Evolutionary conservation across 306 rosid genomes (phyloP), one percentile per base, ranked within the genome.

Genomic region (Quercus suber): DNA sequence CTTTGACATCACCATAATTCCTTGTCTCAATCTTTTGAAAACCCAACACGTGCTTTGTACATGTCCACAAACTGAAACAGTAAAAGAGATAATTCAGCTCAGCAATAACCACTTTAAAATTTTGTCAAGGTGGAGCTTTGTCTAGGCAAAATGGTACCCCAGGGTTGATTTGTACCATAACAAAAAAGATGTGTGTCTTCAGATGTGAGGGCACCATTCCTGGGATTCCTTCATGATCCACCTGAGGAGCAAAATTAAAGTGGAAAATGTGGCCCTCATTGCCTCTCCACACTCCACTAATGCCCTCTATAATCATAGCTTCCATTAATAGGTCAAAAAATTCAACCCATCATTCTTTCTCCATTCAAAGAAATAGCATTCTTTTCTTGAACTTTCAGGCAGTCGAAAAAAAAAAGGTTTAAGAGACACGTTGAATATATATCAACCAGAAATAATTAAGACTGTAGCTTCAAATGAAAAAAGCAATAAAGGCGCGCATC

Each of bases 231-330:
- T 70, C 20, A 27, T 41, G 27, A 18, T 51, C 73, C 61, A 71
- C 58, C 67, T 52, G 74, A 64, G 83, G 57, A 79, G 45, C 57
- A 73, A 55, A 31, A 33, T 41, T 55, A 73, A 80, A 73, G 78
- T 73, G 45, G 78, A 55, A 73, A 30, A 19, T 12, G 65, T 79
- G 78, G 75, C 60, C 74, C 71, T 76, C 74, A 63, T 9, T 3
- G 25, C 71, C 60, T 31, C 65, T 17, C 68, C 25, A 51, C 83
- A 56, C 73, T 61, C 83, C 78, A 79, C 64, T 73, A 63, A 63
- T 60, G 56, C 68, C 74, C 68, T 23, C 55, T 55, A 53, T 56
- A 74, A 80, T 80, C 33, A 80, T 80, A 12, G 64, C 71, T 68
- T 80, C 79, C 30, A 17, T 58, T 53, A 28, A 18, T 21, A 52